A percentile compares a stretch with the other conserved stretches of the same genome.
phyloP scores from a whole-genome alignment of 495 filamentous ascomycete genomes.

The Clohesyomyces aquaticus region DNA sequence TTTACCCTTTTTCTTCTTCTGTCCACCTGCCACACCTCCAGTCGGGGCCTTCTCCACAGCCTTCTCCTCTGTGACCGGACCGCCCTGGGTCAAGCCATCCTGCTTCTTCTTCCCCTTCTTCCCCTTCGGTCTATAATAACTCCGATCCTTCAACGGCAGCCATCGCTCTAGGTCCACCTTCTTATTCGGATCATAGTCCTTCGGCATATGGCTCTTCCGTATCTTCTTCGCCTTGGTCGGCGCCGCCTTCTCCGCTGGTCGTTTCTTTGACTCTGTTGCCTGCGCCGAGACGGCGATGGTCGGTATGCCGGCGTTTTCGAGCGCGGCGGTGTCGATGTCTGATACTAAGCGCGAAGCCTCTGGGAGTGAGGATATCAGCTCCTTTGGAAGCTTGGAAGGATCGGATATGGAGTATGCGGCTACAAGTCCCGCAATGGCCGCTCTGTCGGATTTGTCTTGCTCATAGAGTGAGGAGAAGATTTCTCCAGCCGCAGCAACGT shows the following conservation, averaged over 20 bases:
- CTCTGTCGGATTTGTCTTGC: constrained; percentile 63
- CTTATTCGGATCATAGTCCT: constrained; percentile 75
- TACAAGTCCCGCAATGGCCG: constrained; percentile 77
- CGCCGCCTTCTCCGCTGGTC: constrained; percentile 53
- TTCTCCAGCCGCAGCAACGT: constrained; percentile 69
- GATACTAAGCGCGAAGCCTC: constrained; percentile 66
- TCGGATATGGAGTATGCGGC: constrained; percentile 77
- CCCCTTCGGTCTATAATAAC: constrained; percentile 85
- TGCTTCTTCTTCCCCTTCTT: constrained; percentile 85
- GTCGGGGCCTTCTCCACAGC: constrained; percentile 9
- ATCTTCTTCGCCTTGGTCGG: constrained; percentile 65
- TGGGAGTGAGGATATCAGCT: constrained; percentile 64
- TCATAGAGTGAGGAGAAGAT: constrained; percentile 72
- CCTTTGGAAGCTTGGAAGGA: constrained; percentile 60
- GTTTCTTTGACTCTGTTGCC: constrained; percentile 56
- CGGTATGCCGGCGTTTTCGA: constrained; percentile 79
- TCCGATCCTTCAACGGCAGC: constrained; percentile 87
- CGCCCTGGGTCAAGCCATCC: constrained; percentile 78
- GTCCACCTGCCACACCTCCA: constrained; percentile 4
- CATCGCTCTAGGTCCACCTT: constrained; percentile 86
- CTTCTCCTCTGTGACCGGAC: constrained; percentile 40
- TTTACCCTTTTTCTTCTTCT: constrained; percentile 39
- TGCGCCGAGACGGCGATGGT: constrained; percentile 53
- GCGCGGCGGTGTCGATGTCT: constrained; percentile 66
- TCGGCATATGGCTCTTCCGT: constrained; percentile 71